Percentiles rank a stretch among this genome's conserved stretches.
These are phyloP conservation scores for Ceratorhiza oryzae-sativae DNA, from an alignment of 1,284 basidiomycete species.

Conservation along the genomic window DNA sequence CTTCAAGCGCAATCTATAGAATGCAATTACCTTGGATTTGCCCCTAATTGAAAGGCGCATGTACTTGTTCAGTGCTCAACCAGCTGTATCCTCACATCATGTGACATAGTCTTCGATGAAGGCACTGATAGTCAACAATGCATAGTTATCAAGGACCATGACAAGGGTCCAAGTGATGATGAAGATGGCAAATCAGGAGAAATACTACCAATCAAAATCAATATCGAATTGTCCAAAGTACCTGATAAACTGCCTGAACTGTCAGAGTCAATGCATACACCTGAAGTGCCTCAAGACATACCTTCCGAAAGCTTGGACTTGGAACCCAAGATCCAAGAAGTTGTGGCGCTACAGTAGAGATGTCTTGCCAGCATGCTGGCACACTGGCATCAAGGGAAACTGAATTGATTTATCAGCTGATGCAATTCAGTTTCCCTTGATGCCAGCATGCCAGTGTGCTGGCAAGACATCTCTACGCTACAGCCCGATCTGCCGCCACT, in stretches of 20 bases:
- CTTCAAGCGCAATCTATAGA: slow-evolving; percentile 7
- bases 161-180: background rate
- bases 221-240: too few relatives aligned
- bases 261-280: too few relatives aligned
- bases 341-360: background rate
- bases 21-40: slow-evolving; percentile 11
- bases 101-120: slow-evolving; percentile 25
- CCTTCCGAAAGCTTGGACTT: background rate
- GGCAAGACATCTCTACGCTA: too few relatives aligned
- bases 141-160: slow-evolving; percentile 1
- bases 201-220: background rate
- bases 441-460: too few relatives aligned
- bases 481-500: background rate
- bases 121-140: background rate
- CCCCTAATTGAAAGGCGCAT: slow-evolving; percentile 19
- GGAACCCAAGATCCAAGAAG: background rate
- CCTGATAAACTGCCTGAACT: too few relatives aligned
- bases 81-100: slow-evolving; percentile 1
- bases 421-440: too few relatives aligned
- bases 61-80: background rate
- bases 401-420: too few relatives aligned
- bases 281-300: slow-evolving; percentile 43
- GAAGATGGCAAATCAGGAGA: background rate
- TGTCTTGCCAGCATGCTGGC: too few relatives aligned
- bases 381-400: too few relatives aligned